phyloP scores from a whole-genome alignment of 371 early-diverging fungal genomes.

The Phascolomyces articulosus region DNA sequence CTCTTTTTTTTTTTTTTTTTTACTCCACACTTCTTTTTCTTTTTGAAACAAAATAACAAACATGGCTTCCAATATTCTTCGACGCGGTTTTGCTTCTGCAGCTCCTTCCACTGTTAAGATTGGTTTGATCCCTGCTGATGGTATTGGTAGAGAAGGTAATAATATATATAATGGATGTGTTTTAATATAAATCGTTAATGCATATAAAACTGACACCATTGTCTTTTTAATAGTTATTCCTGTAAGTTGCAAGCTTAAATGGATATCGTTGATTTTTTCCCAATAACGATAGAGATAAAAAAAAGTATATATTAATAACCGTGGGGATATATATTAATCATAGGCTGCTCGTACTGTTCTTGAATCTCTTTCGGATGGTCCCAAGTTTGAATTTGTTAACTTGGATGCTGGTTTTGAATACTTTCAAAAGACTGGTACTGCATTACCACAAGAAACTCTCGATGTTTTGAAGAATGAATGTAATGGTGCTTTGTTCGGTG shows the following conservation, averaged over 20 bases:
- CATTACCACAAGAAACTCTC: constrained; percentile 88
- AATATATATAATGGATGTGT: neutral
- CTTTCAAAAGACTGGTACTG: constrained; percentile 90
- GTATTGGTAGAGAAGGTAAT: constrained; percentile 90
- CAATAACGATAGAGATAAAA: no score
- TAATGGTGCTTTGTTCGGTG: constrained; percentile 95
- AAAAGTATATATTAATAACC: no score
- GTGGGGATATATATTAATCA: no score
- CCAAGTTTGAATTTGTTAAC: constrained; percentile 75
- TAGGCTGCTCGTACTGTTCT: constrained; percentile 91
- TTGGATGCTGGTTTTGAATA: constrained; percentile 94
- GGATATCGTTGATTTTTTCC: neutral
- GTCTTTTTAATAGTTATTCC: constrained; percentile 18
- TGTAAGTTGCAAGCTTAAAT: constrained; percentile 10
- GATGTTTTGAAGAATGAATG: constrained; percentile 77
- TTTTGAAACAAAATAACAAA: neutral
- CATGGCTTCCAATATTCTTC: constrained; percentile 51
- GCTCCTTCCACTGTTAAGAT: constrained; percentile 70
- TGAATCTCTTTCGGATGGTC: constrained; percentile 67
- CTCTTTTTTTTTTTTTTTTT: neutral
- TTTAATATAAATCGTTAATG: neutral
- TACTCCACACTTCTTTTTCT: neutral
- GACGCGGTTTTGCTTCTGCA: constrained; percentile 54
- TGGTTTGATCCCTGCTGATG: constrained; percentile 94
- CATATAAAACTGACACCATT: neutral